Percentiles rank a stretch among this genome's conserved stretches.
These are phyloP conservation scores for Phalaenopsis equestris DNA, from an alignment of 106 monocot genomes.

Conservation along the genomic window DNA sequence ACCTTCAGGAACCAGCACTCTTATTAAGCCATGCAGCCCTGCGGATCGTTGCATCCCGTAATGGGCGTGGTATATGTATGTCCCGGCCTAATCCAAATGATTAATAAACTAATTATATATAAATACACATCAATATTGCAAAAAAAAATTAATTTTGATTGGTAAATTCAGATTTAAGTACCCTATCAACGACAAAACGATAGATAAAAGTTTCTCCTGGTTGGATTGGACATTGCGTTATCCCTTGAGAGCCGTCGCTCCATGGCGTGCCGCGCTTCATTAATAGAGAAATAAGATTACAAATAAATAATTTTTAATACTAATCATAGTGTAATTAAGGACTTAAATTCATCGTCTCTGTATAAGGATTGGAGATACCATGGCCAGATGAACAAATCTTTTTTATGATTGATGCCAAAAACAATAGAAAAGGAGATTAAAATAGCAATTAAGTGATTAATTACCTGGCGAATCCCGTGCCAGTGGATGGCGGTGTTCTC, in stretches of 20 bases:
- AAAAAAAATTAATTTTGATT: not conserved
- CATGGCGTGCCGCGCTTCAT: constrained; percentile 72
- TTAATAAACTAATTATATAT: no score
- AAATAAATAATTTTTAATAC: no score
- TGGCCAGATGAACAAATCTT: no score
- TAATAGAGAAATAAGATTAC: no score
- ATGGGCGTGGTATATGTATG: constrained; percentile 80
- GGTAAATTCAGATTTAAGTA: constrained; percentile 10
- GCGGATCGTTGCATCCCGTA: constrained; percentile 84
- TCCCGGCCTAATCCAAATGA: constrained; percentile 43
- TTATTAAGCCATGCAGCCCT: constrained; percentile 67
- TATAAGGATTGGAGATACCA: no score
- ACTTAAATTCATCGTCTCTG: no score
- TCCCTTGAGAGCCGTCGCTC: constrained; percentile 72
- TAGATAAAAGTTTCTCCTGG: constrained; percentile 76
- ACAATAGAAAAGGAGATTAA: no score
- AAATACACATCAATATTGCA: no score
- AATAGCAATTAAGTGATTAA: not conserved
- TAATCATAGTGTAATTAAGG: no score
- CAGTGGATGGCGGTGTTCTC: constrained; percentile 81
- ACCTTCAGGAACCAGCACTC: constrained; percentile 28
- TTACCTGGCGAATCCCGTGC: constrained; percentile 84
- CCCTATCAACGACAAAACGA: constrained; percentile 70
- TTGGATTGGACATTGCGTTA: constrained; percentile 76
- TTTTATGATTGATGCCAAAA: no score